Percentiles rank a stretch among this genome's conserved stretches.
phyloP scores from a whole-genome alignment of 23 red algal genomes.

The Gracilaria caudata region DNA sequence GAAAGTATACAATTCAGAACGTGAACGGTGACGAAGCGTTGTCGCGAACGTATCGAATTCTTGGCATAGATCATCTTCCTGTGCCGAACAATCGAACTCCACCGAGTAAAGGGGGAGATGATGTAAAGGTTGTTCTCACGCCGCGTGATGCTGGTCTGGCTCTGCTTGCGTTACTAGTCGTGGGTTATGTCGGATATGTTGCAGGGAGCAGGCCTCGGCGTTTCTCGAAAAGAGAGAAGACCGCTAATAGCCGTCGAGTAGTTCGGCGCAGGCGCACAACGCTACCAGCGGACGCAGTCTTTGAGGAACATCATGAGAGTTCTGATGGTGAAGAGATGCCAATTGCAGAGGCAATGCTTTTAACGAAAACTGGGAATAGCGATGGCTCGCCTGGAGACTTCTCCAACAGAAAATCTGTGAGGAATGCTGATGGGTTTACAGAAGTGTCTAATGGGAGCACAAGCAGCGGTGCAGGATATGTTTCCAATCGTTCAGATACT shows the following conservation, averaged over 20 bases:
- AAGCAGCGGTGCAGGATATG: constrained; percentile 32
- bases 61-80: constrained; percentile 36
- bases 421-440: neutral
- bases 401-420: neutral
- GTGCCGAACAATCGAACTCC: neutral
- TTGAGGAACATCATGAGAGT: constrained; percentile 1
- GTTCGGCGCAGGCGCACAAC: neutral
- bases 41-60: constrained; percentile 24
- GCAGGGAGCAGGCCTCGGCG: constrained; percentile 46
- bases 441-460: constrained; percentile 50
- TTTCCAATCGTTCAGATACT: constrained; percentile 51
- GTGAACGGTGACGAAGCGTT: neutral
- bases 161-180: constrained; percentile 30
- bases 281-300: neutral
- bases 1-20: constrained; percentile 41
- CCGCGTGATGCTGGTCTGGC: constrained; percentile 50
- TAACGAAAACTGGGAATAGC: neutral
- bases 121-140: constrained; percentile 36
- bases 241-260: neutral
- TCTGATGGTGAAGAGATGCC: constrained; percentile 29
- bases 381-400: neutral
- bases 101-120: neutral
- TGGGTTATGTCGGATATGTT: constrained; percentile 57
- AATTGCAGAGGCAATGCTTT: constrained; percentile 15
- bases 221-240: neutral